Percentiles rank a stretch among this genome's conserved stretches.
Evolutionary conservation across 768 basidiomycete species (phyloP).

Genomic region (Sistotremastrum niveocremeum): DNA sequence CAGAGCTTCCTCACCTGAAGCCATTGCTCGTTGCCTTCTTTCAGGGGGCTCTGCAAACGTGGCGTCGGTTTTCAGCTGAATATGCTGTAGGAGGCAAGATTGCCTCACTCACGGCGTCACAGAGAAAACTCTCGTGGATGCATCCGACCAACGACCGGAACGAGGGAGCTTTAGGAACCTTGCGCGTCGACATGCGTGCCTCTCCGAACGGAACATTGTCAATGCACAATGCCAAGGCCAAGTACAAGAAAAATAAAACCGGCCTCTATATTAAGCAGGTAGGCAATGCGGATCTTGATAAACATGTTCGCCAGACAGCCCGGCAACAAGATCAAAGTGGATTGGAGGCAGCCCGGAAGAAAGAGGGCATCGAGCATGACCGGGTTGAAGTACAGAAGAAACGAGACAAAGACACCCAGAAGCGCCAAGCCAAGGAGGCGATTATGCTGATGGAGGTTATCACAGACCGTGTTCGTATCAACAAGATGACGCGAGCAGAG

Average conservation of each 20-base stretch:
- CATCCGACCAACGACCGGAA: not conserved
- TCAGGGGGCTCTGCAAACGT: slow-evolving; percentile 35
- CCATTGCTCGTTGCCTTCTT: slow-evolving; percentile 41
- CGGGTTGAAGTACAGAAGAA: slow-evolving; percentile 2
- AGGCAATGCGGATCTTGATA: too few relatives aligned
- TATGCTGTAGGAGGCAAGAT: too few relatives aligned
- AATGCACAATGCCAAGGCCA: slow-evolving; percentile 14
- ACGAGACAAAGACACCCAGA: not conserved
- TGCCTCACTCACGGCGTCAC: too few relatives aligned
- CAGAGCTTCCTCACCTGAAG: slow-evolving; percentile 34
- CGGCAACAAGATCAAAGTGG: too few relatives aligned
- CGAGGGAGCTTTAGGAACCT: not conserved
- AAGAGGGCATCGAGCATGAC: too few relatives aligned
- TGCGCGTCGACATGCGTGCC: not conserved
- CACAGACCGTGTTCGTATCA: not conserved
- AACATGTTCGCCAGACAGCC: too few relatives aligned
- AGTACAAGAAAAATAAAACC: slow-evolving; percentile 15
- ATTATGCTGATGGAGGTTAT: not conserved
- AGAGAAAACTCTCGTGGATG: slow-evolving; percentile 10
- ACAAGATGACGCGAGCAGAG: not conserved
- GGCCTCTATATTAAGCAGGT: slow-evolving; percentile 16
- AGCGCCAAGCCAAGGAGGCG: not conserved
- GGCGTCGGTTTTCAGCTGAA: too few relatives aligned
- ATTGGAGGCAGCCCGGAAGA: too few relatives aligned
- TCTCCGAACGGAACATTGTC: slow-evolving; percentile 9